phyloP scores from a whole-genome alignment of 2,329 filamentous ascomycete genomes.

The Ciborinia camelliae region DNA sequence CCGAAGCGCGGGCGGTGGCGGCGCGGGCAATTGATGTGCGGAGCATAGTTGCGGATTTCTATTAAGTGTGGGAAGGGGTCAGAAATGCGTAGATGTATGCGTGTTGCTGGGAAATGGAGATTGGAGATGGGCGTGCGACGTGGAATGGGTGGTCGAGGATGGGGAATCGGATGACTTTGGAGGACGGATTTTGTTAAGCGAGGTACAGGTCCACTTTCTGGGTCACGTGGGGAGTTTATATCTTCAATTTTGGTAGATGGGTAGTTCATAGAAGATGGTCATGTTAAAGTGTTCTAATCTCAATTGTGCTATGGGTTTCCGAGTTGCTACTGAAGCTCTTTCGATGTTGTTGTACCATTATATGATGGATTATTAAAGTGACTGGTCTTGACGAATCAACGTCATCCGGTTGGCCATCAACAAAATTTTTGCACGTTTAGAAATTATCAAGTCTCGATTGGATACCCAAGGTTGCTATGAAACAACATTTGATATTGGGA shows the following conservation, averaged over 20 bases:
- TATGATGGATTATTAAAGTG: background rate
- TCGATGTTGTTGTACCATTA: constrained; percentile 7
- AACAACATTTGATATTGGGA: background rate
- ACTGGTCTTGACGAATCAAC: constrained; percentile 7
- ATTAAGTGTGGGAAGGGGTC: background rate
- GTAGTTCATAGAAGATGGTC: background rate
- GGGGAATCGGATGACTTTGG: constrained; percentile 17
- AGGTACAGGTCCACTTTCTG: constrained; percentile 13
- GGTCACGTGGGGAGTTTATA: constrained; percentile 15
- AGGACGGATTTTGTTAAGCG: constrained; percentile 21
- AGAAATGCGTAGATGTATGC: constrained; percentile 14
- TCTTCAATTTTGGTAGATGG: background rate
- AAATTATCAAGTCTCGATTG: constrained; percentile 12
- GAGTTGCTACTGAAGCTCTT: background rate
- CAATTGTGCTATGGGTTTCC: background rate
- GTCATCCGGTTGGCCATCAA: constrained; percentile 5
- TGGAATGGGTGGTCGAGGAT: constrained; percentile 6
- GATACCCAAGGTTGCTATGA: background rate
- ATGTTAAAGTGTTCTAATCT: background rate
- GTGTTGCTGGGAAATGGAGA: constrained; percentile 5
- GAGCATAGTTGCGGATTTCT: constrained; percentile 22
- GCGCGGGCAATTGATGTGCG: constrained; percentile 25
- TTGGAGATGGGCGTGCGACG: background rate
- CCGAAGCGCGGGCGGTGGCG: constrained; percentile 7
- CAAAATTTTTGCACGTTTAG: background rate